Evolutionary conservation across 169 alveolate species (phyloP).

Genomic region (Plasmodium relictum): DNA sequence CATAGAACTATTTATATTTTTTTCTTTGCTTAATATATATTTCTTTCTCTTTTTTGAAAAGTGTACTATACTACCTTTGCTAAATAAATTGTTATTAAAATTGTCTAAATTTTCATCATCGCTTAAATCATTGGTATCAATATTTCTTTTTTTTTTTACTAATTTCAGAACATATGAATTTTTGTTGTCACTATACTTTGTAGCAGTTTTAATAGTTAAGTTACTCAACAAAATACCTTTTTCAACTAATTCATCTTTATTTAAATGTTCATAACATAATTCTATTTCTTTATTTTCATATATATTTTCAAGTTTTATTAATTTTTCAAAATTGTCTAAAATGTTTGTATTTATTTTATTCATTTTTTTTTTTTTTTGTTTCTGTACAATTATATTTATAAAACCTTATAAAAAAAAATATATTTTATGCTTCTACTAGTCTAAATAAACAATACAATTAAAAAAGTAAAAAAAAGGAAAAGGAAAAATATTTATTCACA

Average conservation of each 20-base stretch:
- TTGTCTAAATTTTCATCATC: conserved; percentile 73
- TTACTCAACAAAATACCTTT: conserved; percentile 48
- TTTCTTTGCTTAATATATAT: conserved; percentile 9
- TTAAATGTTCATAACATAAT: conserved; percentile 58
- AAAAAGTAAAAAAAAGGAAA: not conserved
- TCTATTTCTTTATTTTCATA: conserved; percentile 53
- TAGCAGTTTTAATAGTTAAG: conserved; percentile 38
- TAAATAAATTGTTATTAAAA: conserved; percentile 24
- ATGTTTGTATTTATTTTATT: not conserved
- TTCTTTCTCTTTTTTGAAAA: conserved; percentile 66
- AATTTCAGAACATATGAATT: conserved; percentile 44
- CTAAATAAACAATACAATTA: not conserved
- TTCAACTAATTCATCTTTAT: conserved; percentile 60
- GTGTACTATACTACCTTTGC: conserved; percentile 68
- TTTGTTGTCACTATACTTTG: conserved; percentile 30
- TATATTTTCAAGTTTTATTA: conserved; percentile 43
- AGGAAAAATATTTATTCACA: not conserved
- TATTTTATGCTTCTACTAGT: not conserved
- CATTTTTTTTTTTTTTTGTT: not conserved
- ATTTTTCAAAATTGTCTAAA: conserved; percentile 28
- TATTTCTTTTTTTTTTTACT: conserved; percentile 37
- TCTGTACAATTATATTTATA: not conserved
- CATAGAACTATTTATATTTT: not conserved
- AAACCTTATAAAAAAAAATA: not conserved
- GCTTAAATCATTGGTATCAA: conserved; percentile 46